Percentiles rank a stretch among this genome's conserved stretches.
phyloP scores from a whole-genome alignment of 345 rosid genomes.

The Noccaea bulbosa region DNA sequence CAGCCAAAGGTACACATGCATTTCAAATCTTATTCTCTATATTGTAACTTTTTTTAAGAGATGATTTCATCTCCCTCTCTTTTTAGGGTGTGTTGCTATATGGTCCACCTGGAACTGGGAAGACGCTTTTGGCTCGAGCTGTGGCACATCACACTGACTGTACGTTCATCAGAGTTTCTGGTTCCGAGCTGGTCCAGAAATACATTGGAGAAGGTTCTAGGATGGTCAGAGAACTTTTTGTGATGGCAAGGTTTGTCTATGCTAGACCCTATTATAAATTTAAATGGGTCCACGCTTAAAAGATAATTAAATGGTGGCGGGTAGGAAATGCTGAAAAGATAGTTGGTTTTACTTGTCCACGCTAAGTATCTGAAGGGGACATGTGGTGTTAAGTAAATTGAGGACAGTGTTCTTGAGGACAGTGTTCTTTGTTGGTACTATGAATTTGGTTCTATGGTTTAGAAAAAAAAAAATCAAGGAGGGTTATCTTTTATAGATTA shows the following conservation, averaged over 20 bases:
- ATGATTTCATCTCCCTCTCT: background rate
- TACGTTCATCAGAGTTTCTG: slow-evolving; percentile 98
- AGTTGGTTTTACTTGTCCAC: background rate
- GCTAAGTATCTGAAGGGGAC: background rate
- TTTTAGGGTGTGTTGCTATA: slow-evolving; percentile 88
- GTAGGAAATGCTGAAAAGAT: background rate
- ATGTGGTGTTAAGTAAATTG: background rate
- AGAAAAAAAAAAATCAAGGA: slow-evolving; percentile 3
- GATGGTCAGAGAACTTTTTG: slow-evolving; percentile 98
- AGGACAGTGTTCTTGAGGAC: too few species aligned
- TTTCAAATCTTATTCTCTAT: background rate
- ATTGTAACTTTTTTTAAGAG: background rate
- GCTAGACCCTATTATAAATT: background rate
- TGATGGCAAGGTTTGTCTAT: slow-evolving; percentile 89
- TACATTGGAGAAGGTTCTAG: slow-evolving; percentile 99
- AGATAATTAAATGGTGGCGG: background rate
- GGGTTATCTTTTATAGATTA: background rate
- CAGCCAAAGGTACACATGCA: slow-evolving; percentile 81
- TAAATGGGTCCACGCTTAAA: too few species aligned
- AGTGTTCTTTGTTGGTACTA: background rate
- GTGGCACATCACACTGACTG: slow-evolving; percentile 99
- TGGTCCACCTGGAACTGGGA: slow-evolving; percentile 99
- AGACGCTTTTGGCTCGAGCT: slow-evolving; percentile 95
- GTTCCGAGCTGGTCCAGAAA: slow-evolving; percentile 94
- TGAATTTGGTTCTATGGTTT: background rate